phyloP scores from a whole-genome alignment of 1,284 basidiomycete species.

The Ustilago sp. region DNA sequence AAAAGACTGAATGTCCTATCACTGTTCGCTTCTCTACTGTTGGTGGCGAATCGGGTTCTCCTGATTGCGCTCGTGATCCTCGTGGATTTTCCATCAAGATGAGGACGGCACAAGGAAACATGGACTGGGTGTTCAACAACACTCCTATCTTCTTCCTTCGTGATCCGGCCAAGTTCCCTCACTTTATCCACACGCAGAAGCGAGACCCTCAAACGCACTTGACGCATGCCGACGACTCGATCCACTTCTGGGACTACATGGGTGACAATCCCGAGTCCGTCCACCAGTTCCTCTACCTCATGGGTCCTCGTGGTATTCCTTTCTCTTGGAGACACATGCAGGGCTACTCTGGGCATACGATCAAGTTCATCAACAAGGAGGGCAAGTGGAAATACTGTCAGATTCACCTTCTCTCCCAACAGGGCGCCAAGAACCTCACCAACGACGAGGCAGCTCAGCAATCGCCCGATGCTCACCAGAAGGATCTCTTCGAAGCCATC shows the following conservation, averaged over 20 bases:
- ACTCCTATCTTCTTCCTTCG: constrained; percentile 61
- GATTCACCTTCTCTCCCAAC: constrained; percentile 56
- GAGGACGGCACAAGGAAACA: constrained; percentile 42
- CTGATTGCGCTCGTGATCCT: constrained; percentile 55
- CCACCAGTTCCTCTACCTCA: constrained; percentile 56
- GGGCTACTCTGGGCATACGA: constrained; percentile 59
- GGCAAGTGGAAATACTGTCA: constrained; percentile 58
- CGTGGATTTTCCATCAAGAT: constrained; percentile 61
- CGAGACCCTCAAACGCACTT: constrained; percentile 49
- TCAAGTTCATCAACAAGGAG: constrained; percentile 56
- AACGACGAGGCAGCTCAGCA: constrained; percentile 46
- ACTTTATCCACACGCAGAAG: constrained; percentile 64
- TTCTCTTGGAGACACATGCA: constrained; percentile 47
- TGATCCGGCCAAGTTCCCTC: constrained; percentile 57
- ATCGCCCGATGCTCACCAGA: constrained; percentile 53
- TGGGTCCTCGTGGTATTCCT: constrained; percentile 56
- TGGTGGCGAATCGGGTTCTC: constrained; percentile 53
- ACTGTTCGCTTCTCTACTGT: constrained; percentile 59
- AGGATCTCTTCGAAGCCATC: constrained; percentile 64
- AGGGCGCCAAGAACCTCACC: constrained; percentile 49
- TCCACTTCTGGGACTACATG: constrained; percentile 56
- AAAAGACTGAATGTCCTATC: constrained; percentile 41
- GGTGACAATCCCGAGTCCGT: constrained; percentile 45
- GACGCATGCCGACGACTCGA: constrained; percentile 47
- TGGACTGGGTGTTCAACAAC: constrained; percentile 56